Evolutionary conservation across 108 stramenopile species (phyloP), one percentile per base, ranked within the genome.

Genomic region (Discostella stelligeroides): DNA sequence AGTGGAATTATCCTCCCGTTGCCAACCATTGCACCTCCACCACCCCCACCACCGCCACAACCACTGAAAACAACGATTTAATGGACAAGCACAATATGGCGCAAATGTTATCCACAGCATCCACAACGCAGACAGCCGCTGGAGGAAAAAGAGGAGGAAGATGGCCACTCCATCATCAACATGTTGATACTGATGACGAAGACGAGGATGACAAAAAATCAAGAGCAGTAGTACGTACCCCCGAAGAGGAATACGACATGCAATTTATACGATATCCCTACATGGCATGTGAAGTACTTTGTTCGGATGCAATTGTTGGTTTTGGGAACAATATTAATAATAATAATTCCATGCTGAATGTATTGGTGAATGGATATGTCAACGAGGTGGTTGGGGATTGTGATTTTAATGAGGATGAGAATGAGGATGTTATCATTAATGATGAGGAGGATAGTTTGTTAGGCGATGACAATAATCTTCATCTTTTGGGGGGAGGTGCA

Each of bases 211-310:
- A 28, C 4, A n/a, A 50, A 18, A 25, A n/a, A 20, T 25, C 20
- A 38, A 25, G 21, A 50, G 58, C n/a, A 50, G 58, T 21, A 46
- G 20, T 29, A 70, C 47, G 62, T 39, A 42, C 72, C 25, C 71
- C 63, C 6, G 73, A 72, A 46, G 73, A 83, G 20, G 76, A 83
- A 46, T 72, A 75, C 53, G 84, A 83, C 23, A 42, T 79, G 45
- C 54, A 70, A 39, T 82, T 75, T 68, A 63, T 88, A 42, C 78
- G 96, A 27, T 98, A 83, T 70, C 96, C 97, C 0, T 98, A 97
- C 87, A 94, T 97, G 96, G 90, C 92, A 13, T 98, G 97, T 72
- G 97, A 98, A 76, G 88, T 97, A 23, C 85, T 98, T 53, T 98
- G 96, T 70, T 97, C 93, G 58, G 97, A 98, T 72, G 84, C 96